Evolutionary conservation across 2,329 filamentous ascomycete species (phyloP).

Genomic region (Neofusicoccum kwambonambiense): DNA sequence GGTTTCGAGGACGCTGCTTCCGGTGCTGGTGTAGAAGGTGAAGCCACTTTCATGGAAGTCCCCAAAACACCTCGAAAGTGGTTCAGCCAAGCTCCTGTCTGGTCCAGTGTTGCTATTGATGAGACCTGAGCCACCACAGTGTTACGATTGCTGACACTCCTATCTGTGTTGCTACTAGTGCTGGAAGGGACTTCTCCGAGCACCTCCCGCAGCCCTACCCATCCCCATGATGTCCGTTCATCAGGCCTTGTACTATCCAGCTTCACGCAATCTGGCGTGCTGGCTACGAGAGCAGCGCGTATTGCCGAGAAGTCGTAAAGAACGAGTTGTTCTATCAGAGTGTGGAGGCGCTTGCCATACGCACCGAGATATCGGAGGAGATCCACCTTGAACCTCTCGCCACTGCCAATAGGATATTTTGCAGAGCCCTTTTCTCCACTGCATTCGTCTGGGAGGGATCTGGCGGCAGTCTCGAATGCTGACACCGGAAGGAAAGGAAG

Average conservation of each 20-base stretch:
- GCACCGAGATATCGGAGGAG: conserved; percentile 68
- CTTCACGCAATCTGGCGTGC: conserved; percentile 68
- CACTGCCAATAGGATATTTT: conserved; percentile 53
- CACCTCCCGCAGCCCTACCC: conserved; percentile 64
- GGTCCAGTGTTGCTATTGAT: conserved; percentile 76
- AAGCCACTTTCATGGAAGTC: conserved; percentile 20
- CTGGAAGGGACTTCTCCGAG: conserved; percentile 48
- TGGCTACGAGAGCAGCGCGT: conserved; percentile 71
- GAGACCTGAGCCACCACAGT: conserved; percentile 66
- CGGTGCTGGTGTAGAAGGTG: background rate
- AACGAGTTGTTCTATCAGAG: conserved; percentile 58
- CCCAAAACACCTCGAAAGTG: conserved; percentile 52
- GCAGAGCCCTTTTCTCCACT: background rate
- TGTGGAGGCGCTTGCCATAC: conserved; percentile 61
- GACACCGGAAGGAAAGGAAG: conserved; percentile 52
- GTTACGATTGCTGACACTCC: conserved; percentile 27
- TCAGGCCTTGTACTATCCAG: conserved; percentile 42
- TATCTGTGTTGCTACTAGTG: conserved; percentile 54
- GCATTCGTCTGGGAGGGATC: too few species aligned
- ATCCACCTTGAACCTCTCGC: conserved; percentile 71
- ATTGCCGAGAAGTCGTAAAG: conserved; percentile 69
- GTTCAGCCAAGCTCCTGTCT: conserved; percentile 69
- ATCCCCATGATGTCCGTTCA: conserved; percentile 69
- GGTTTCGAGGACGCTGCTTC: too few species aligned
- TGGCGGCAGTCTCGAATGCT: background rate